Evolutionary conservation across 352 stramenopile genomes (phyloP).

Genomic region (Blastocystis sp.): DNA sequence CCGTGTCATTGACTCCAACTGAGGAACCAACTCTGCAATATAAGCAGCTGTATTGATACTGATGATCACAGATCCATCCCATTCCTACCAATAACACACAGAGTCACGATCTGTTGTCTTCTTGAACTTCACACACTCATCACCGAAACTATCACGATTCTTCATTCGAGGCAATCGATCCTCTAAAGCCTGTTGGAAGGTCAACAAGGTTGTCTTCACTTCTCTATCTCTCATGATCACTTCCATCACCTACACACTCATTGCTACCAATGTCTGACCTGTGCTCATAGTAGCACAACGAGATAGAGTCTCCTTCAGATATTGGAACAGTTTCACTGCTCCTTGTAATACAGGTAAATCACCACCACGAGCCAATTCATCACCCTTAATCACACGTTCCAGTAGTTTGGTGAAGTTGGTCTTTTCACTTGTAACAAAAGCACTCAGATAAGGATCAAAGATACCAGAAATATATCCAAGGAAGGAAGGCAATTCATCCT

Average conservation of each 20-base stretch:
- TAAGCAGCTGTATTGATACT: slow-evolving; percentile 94
- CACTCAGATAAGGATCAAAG: slow-evolving; percentile 94
- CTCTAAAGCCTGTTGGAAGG: slow-evolving; percentile 74
- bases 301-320: slow-evolving; percentile 95
- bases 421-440: slow-evolving; percentile 88
- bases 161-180: slow-evolving; percentile 70
- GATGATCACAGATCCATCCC: not conserved
- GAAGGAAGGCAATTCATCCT: slow-evolving; percentile 67
- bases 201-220: slow-evolving; percentile 79
- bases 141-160: not conserved
- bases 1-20: slow-evolving; percentile 87
- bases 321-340: slow-evolving; percentile 93
- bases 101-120: not conserved
- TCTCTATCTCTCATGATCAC: slow-evolving; percentile 68
- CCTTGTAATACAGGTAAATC: slow-evolving; percentile 88
- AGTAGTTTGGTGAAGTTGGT: slow-evolving; percentile 90
- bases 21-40: slow-evolving; percentile 89
- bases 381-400: slow-evolving; percentile 77
- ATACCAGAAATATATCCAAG: slow-evolving; percentile 75
- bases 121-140: slow-evolving; percentile 13
- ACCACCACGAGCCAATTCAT: slow-evolving; percentile 85
- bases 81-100: not conserved
- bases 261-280: slow-evolving; percentile 90
- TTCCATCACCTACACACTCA: slow-evolving; percentile 70
- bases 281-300: slow-evolving; percentile 89